Evolutionary conservation across 2,329 filamentous ascomycete genomes (phyloP).

Genomic region (Xylariaceae sp.): DNA sequence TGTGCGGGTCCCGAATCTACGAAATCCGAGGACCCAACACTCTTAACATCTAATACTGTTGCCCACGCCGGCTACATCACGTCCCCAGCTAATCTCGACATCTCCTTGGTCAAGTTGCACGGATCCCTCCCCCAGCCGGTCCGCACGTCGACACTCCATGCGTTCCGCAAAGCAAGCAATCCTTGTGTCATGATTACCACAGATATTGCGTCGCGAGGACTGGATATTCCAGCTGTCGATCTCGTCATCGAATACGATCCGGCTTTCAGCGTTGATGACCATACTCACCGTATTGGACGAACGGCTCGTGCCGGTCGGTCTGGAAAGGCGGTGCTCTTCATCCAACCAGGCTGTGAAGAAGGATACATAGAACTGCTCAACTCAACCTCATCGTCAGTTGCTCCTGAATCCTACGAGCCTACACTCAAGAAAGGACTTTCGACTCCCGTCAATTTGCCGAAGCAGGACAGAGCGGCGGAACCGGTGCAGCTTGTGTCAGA

Average conservation of each 20-base stretch:
- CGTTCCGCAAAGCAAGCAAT: constrained; percentile 68
- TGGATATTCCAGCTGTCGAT: constrained; percentile 93
- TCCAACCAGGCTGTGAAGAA: constrained; percentile 87
- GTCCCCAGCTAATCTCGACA: constrained; percentile 62
- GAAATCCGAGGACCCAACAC: constrained; percentile 23
- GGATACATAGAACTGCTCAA: constrained; percentile 75
- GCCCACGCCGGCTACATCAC: constrained; percentile 67
- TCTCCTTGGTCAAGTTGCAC: constrained; percentile 82
- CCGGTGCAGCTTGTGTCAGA: constrained; percentile 45
- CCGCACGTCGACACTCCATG: constrained; percentile 76
- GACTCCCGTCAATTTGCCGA: constrained; percentile 55
- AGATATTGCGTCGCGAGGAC: constrained; percentile 89
- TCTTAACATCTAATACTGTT: constrained; percentile 54
- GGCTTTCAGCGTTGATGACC: constrained; percentile 86
- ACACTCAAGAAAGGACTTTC: constrained; percentile 62
- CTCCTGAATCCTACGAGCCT: constrained; percentile 47
- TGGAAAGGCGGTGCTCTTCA: constrained; percentile 81
- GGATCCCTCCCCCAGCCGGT: constrained; percentile 85
- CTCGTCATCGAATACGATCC: constrained; percentile 95
- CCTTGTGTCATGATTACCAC: constrained; percentile 86
- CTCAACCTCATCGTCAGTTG: constrained; percentile 40
- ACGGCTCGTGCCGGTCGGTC: constrained; percentile 88
- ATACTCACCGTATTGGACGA: constrained; percentile 89
- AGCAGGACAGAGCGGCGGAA: constrained; percentile 52
- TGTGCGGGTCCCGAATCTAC: constrained; percentile 28